phyloP scores from a whole-genome alignment of 192 early-diverging fungal species.

The Backusella circina region DNA sequence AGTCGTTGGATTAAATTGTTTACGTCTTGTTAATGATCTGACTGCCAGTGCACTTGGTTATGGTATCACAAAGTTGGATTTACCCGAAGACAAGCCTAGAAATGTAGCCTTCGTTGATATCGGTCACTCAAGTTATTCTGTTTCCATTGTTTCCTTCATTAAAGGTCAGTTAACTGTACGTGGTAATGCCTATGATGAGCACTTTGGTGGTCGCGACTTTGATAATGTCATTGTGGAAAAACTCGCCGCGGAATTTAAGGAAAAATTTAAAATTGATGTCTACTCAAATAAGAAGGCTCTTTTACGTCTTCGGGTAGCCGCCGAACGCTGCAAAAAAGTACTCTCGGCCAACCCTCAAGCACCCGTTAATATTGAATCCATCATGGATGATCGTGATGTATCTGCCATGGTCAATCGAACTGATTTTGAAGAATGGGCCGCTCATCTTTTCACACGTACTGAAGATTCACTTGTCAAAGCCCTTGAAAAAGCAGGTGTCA shows the following conservation, averaged over 20 bases:
- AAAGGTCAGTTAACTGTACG: constrained; percentile 94
- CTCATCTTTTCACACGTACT: constrained; percentile 68
- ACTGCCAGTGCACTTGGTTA: constrained; percentile 93
- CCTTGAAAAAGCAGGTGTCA: constrained; percentile 67
- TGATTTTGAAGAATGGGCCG: constrained; percentile 82
- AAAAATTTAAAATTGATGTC: constrained; percentile 94
- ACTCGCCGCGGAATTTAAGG: constrained; percentile 81
- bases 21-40: constrained; percentile 89
- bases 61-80: constrained; percentile 95
- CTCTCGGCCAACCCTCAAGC: constrained; percentile 88
- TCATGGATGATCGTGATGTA: constrained; percentile 95
- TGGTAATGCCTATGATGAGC: constrained; percentile 86
- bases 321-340: constrained; percentile 96
- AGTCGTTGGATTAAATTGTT: constrained; percentile 83
- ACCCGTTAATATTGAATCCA: constrained; percentile 88
- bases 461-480: constrained; percentile 71
- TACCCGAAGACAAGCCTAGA: constrained; percentile 89
- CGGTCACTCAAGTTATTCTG: constrained; percentile 81
- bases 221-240: constrained; percentile 87
- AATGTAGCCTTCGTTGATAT: constrained; percentile 93
- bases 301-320: constrained; percentile 82
- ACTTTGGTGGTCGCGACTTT: constrained; percentile 94
- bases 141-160: constrained; percentile 83
- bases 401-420: constrained; percentile 74
- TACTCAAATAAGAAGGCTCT: constrained; percentile 82